Percentiles rank a stretch among this genome's conserved stretches.
Evolutionary conservation across 495 filamentous ascomycete species (phyloP).

Genomic region (Penicillium mononematosum): DNA sequence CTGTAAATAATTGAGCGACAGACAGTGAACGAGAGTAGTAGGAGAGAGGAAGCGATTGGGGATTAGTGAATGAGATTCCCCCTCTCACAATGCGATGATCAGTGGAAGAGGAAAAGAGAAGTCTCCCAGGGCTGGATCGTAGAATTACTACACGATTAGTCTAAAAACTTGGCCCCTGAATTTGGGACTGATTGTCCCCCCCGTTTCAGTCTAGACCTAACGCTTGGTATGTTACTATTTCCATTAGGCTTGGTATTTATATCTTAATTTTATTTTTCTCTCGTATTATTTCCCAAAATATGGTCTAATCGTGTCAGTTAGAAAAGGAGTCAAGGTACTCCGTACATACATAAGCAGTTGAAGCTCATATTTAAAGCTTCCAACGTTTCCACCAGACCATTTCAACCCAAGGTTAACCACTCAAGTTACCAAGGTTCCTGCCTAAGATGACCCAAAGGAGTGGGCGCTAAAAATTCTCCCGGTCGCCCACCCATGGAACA

Average conservation of each 20-base stretch:
- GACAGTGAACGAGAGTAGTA: background rate
- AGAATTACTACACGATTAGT: slow-evolving; percentile 3
- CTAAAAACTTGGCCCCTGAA: slow-evolving; percentile 14
- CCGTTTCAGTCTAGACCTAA: slow-evolving; percentile 13
- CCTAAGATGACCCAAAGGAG: background rate
- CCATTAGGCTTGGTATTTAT: slow-evolving; percentile 5
- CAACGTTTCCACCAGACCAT: background rate
- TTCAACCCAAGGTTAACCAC: slow-evolving; percentile 1
- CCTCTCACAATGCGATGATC: slow-evolving; percentile 8
- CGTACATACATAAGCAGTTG: background rate
- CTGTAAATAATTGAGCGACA: background rate
- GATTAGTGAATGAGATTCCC: slow-evolving; percentile 9
- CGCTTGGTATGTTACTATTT: slow-evolving; percentile 11
- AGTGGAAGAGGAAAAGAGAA: slow-evolving; percentile 11
- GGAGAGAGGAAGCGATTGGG: slow-evolving; percentile 10
- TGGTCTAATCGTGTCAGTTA: background rate
- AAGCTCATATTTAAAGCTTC: slow-evolving; percentile 1
- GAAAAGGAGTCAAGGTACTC: background rate
- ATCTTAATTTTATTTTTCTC: background rate
- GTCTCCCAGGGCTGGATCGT: slow-evolving; percentile 2
- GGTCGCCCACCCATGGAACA: slow-evolving; percentile 8
- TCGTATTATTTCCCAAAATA: background rate
- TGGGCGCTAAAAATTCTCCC: background rate
- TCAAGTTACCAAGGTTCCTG: slow-evolving; percentile 1
- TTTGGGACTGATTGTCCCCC: slow-evolving; percentile 11